A percentile compares a stretch with the other conserved stretches of the same genome.
phyloP scores from a whole-genome alignment of 148 eudicot genomes.

The Rhododendron molle region DNA sequence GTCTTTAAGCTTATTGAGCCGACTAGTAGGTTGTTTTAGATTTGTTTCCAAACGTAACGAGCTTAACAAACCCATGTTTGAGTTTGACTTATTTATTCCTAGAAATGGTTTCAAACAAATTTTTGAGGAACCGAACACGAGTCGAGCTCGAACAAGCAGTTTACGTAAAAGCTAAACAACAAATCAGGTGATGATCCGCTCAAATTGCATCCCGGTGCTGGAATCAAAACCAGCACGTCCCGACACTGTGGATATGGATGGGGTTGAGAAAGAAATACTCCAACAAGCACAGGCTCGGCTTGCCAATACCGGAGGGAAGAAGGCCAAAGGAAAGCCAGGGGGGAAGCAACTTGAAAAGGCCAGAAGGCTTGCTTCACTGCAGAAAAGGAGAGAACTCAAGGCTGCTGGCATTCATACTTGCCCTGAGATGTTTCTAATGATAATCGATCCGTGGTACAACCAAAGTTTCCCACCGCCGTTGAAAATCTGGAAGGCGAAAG shows the following conservation, averaged over 20 bases:
- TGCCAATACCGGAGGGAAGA: conserved; percentile 91
- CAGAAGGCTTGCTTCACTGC: conserved; percentile 92
- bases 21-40: too few species aligned
- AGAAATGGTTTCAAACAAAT: too few species aligned
- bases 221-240: conserved; percentile 97
- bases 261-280: conserved; percentile 98
- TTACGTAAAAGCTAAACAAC: too few species aligned
- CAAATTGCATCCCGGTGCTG: conserved; percentile 74
- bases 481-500: conserved; percentile 91
- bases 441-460: conserved; percentile 64
- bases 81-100: too few species aligned
- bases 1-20: too few species aligned
- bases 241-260: conserved; percentile 98
- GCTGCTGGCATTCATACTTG: conserved; percentile 83
- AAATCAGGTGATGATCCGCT: conserved; percentile 50
- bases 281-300: conserved; percentile 92
- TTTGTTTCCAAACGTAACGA: too few species aligned
- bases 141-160: too few species aligned
- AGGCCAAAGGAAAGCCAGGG: conserved; percentile 85
- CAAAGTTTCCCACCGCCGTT: conserved; percentile 78
- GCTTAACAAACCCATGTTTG: too few species aligned
- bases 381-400: conserved; percentile 91
- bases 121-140: too few species aligned
- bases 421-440: conserved; percentile 55
- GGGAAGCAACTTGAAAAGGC: conserved; percentile 99